A percentile compares a stretch with the other conserved stretches of the same genome.
These are phyloP conservation scores for Backusella tuberculispora DNA, from an alignment of 192 early-diverging fungal genomes.

Conservation along the genomic window DNA sequence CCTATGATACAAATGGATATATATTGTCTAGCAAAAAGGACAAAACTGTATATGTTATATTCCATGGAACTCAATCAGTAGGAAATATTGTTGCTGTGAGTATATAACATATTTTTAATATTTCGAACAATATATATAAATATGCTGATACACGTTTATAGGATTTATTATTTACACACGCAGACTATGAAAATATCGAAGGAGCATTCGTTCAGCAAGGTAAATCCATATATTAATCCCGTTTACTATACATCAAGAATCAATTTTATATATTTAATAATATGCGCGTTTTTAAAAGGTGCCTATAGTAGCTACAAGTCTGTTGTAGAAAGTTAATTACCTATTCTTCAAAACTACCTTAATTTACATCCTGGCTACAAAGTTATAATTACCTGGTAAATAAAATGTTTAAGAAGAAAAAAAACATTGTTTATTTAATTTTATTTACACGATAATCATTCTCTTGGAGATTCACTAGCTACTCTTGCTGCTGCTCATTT, in stretches of 20 bases:
- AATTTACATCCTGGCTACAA: constrained; percentile 19
- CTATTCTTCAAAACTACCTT: background rate
- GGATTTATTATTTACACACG: background rate
- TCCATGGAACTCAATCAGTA: constrained; percentile 25
- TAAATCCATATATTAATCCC: background rate
- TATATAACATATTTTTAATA: background rate
- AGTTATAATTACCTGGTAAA: constrained; percentile 23
- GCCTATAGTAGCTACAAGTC: constrained; percentile 18
- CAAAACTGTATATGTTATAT: constrained; percentile 30
- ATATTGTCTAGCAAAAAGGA: constrained; percentile 15
- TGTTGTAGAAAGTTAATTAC: background rate
- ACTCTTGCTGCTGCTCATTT: constrained; percentile 30
- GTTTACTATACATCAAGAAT: background rate
- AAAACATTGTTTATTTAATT: background rate
- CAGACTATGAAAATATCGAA: background rate
- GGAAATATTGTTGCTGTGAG: constrained; percentile 1
- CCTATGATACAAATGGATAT: constrained; percentile 24
- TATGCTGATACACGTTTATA: background rate
- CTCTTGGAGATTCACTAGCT: constrained; percentile 32
- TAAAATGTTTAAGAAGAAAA: background rate
- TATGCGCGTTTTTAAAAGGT: background rate
- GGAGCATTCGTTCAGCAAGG: background rate
- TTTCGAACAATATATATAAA: background rate
- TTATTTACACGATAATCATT: constrained; percentile 16
- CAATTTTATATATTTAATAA: background rate